Base-by-base conservation (phyloP, 768 basidiomycete genomes). In the Rhodotorula toruloides region DNA sequence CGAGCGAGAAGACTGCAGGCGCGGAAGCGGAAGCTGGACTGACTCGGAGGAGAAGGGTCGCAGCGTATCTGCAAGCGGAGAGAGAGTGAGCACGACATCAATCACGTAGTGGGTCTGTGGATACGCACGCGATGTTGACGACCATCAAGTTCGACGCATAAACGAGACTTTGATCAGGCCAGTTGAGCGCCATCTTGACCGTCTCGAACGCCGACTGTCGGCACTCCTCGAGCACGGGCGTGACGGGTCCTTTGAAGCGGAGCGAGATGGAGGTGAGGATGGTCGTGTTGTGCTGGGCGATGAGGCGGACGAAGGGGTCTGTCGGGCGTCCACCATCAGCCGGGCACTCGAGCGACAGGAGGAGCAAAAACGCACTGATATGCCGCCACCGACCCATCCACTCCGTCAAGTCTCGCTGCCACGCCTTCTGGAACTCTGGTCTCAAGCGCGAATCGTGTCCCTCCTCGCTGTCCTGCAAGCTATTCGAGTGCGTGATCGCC, bases 241-340 rank as follows among this genome's bases (percentile, higher is more conserved):
- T 37, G 17, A 64, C 57, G 1, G 69, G 69, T 10, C 69, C 69
- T 21, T 53, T 40, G 54, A 70, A 70, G 2, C 61, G 56, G 1
- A 70, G 48, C 14, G 58, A 57, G 58, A 66, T 64, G 19, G 67
- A 64, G 21, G 60, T 57, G 34, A 69, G 58, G 27, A 69, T 69
- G n/a, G 62, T 64, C 39, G 54, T 48, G 39, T 61, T 61, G 67
- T 69, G 67, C 25, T 63, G 59, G 16, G 55, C 54, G 58, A 64
- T 55, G 37, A 69, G 58, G 36, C 57, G 58, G 37, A 61, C 44
- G 58, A 49, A 36, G 21, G 53, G 42, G 34, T 50, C 67, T 68
- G 40, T 1, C 7, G 19, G 29, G 9, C 16, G 4, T 36, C 4
- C 32, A 42, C 16, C 34, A 36, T 27, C 22, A 52, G 16, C 0